Evolutionary conservation across 805 yeast species (phyloP).

Genomic region (Saccharomyces paradoxus): DNA sequence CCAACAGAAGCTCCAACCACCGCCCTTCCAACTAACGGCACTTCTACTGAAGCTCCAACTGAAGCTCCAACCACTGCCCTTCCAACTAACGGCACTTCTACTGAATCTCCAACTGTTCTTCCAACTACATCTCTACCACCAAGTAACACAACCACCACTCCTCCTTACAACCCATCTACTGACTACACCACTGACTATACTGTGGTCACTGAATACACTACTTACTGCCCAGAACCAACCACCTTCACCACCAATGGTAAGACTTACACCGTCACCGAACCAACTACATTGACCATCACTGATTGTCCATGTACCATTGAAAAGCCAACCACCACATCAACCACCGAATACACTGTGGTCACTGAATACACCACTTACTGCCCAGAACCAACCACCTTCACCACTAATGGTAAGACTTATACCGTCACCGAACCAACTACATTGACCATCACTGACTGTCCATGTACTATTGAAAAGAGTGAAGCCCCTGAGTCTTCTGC

Average conservation of each 20-base stretch:
- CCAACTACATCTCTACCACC: neutral
- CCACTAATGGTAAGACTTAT: slow-evolving; percentile 11
- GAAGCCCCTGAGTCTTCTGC: slow-evolving; percentile 7
- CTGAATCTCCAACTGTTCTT: neutral
- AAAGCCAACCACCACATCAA: slow-evolving; percentile 7
- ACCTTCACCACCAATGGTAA: slow-evolving; percentile 52
- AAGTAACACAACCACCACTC: neutral
- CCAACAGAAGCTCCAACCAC: neutral
- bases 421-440: slow-evolving; percentile 5
- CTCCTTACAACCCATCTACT: slow-evolving; percentile 2
- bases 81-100: neutral
- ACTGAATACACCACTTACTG: slow-evolving; percentile 1
- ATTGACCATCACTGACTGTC: slow-evolving; percentile 77
- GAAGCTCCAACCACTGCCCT: neutral
- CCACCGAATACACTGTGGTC: neutral
- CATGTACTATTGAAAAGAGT: slow-evolving; percentile 51
- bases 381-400: slow-evolving; percentile 7
- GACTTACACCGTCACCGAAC: slow-evolving; percentile 67
- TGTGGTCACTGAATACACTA: slow-evolving; percentile 64
- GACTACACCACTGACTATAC: slow-evolving; percentile 13
- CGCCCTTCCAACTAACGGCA: neutral
- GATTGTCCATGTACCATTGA: slow-evolving; percentile 74
- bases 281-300: slow-evolving; percentile 79
- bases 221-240: slow-evolving; percentile 79
- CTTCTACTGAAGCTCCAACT: neutral